These are phyloP conservation scores for Hypoxylon lienhwacheense DNA, from an alignment of 495 filamentous ascomycete genomes.

Conservation along the genomic window DNA sequence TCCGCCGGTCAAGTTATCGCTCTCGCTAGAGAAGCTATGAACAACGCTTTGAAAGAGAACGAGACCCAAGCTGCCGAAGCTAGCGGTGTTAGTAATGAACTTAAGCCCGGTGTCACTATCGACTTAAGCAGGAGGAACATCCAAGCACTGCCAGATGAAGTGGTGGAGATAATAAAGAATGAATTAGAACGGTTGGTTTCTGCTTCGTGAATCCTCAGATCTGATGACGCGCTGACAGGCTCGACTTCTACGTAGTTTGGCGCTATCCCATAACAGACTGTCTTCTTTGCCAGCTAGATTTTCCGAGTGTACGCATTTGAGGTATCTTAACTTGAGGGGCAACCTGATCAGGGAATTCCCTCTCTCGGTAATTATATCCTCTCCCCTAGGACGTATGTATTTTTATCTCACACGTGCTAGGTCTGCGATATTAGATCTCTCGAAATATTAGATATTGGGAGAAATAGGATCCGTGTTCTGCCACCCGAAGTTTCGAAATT, in stretches of 20 bases:
- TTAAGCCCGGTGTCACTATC: constrained; percentile 81
- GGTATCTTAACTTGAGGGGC: constrained; percentile 90
- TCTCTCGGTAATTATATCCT: constrained; percentile 63
- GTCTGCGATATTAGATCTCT: constrained; percentile 80
- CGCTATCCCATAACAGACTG: constrained; percentile 85
- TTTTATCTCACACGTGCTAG: constrained; percentile 36
- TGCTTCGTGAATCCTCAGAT: neutral
- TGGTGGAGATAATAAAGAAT: constrained; percentile 89
- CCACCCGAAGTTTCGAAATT: constrained; percentile 79
- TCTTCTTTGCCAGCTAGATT: constrained; percentile 77
- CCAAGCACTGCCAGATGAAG: constrained; percentile 76
- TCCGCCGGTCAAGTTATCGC: constrained; percentile 54
- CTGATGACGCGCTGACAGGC: constrained; percentile 16
- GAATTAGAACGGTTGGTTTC: constrained; percentile 77
- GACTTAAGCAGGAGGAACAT: constrained; percentile 86
- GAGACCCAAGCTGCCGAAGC: constrained; percentile 68
- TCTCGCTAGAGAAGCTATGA: constrained; percentile 66
- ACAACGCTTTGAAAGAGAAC: constrained; percentile 66
- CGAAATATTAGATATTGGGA: constrained; percentile 88
- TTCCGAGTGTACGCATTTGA: constrained; percentile 81
- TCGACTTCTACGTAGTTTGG: constrained; percentile 60
- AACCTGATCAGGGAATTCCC: constrained; percentile 90
- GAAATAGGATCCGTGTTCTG: constrained; percentile 76
- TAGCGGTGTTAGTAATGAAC: constrained; percentile 66
- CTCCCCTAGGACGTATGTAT: constrained; percentile 3